These are phyloP conservation scores for Acanthamoeba sp. DNA, from an alignment of 208 protist genomes.

Conservation along the genomic window DNA sequence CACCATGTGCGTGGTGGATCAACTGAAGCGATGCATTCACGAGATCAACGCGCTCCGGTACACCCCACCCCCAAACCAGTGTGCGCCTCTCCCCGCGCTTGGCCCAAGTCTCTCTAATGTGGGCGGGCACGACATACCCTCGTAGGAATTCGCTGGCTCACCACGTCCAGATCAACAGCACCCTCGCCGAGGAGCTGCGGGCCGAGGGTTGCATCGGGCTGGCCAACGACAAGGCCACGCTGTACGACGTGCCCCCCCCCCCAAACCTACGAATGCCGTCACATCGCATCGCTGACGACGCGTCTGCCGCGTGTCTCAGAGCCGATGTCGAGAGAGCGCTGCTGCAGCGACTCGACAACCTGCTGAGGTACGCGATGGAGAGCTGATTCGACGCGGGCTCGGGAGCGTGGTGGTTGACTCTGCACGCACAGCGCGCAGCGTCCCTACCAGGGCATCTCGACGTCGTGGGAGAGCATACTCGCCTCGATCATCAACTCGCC, in stretches of 20 bases:
- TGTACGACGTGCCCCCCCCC: not conserved
- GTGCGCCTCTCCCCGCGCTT: too few species aligned
- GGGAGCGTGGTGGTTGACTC: not conserved
- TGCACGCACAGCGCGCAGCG: not conserved
- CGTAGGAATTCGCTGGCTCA: not conserved
- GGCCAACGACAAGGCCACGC: slow-evolving; percentile 3
- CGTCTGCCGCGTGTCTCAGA: not conserved
- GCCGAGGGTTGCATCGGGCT: not conserved
- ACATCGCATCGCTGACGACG: not conserved
- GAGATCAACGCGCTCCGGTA: not conserved
- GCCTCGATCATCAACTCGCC: not conserved
- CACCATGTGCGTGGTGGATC: not conserved
- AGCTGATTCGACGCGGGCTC: too few species aligned
- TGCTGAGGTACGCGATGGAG: slow-evolving; percentile 23
- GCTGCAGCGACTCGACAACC: slow-evolving; percentile 26
- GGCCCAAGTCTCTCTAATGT: too few species aligned
- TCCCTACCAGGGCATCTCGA: not conserved
- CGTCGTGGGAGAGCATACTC: not conserved
- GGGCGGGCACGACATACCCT: too few species aligned
- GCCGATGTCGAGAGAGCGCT: not conserved
- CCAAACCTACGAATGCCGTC: not conserved
- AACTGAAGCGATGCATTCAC: not conserved
- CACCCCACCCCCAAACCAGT: too few species aligned
- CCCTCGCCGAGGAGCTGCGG: not conserved
- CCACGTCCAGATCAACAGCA: slow-evolving; percentile 23